A percentile compares a stretch with the other conserved stretches of the same genome.
These are phyloP conservation scores for Candida krabiensis DNA, from an alignment of 805 yeast species.

Conservation along the genomic window DNA sequence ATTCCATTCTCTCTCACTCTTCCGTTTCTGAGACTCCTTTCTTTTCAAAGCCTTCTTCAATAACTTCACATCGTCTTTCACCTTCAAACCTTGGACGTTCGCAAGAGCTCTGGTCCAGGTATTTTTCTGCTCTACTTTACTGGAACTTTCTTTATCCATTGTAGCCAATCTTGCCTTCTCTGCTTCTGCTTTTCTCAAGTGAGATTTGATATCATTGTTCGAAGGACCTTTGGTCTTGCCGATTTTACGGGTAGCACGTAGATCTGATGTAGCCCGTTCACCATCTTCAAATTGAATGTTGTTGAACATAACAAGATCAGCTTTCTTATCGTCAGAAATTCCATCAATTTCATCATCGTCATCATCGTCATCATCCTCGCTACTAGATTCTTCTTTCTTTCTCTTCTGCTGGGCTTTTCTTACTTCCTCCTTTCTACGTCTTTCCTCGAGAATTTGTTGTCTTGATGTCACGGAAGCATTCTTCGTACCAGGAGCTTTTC, in stretches of 20 bases:
- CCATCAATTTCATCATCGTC: constrained; percentile 35
- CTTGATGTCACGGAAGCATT: constrained; percentile 85
- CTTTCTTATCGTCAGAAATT: constrained; percentile 34
- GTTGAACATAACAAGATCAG: constrained; percentile 61
- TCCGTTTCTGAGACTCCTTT: constrained; percentile 79
- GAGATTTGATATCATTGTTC: constrained; percentile 80
- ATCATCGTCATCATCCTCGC: constrained; percentile 36
- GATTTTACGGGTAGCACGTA: constrained; percentile 53
- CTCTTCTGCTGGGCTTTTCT: constrained; percentile 31
- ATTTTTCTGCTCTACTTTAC: constrained; percentile 63
- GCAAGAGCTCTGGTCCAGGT: constrained; percentile 84
- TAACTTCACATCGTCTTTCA: constrained; percentile 87
- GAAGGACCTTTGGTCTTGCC: constrained; percentile 81
- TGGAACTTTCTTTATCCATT: constrained; percentile 62
- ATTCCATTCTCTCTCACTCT: constrained; percentile 88
- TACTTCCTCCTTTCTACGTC: constrained; percentile 49
- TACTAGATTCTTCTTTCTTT: constrained; percentile 42
- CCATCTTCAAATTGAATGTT: constrained; percentile 85
- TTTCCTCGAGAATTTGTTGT: constrained; percentile 70
- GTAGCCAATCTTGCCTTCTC: constrained; percentile 63
- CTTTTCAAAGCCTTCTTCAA: constrained; percentile 83
- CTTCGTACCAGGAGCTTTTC: constrained; percentile 90
- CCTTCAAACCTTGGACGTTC: constrained; percentile 84
- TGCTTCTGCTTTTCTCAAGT: constrained; percentile 70
- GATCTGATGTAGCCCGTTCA: constrained; percentile 72